Base-by-base conservation (phyloP, 1,284 basidiomycete genomes). In the Lignosus rhinocerotis region DNA sequence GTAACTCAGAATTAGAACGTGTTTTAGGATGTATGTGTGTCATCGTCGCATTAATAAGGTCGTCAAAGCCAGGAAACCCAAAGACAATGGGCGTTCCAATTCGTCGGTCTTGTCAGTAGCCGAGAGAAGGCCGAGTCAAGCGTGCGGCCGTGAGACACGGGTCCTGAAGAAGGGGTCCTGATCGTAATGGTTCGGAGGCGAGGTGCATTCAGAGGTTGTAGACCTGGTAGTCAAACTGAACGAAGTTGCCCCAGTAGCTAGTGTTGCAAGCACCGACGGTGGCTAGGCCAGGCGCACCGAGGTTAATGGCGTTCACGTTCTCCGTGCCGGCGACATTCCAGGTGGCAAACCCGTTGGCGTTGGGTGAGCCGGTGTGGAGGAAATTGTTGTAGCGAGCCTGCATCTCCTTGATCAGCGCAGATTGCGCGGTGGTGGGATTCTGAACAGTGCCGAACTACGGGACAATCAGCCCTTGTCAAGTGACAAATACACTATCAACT, bases 151-250 rank as follows among this genome's bases (percentile, higher is more conserved):
- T 5, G 25, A 56, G 36, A 16, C 5, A 4, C 7, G 17, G n/a
- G n/a, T 14, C 12, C 9, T n/a, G 41, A 2, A 31, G 34, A 17
- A 21, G 34, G 34, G 34, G 34, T 10, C 11, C 11, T 10, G 34
- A 16, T 16, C 11, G 34, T 10, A 16, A 11, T 36, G 11, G 36
- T 39, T 39, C 11, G 36, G 3, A 8, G 43, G 6, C 50, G 39
- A 36, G 21, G 34, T 14, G 42, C 21, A 32, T 48, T 59, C 62
- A 86, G 61, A 83, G 77, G 65, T 74, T 69, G 70, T 78, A 88
- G 56, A 84, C 73, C 70, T 91, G 88, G 72, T 90, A 91, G 73
- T 90, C 88, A 66, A 84, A 91, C 50, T 75, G 74, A n/a, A 86
- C 80, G 19, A 69, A 71, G 16, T 71, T 65, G 32, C 88, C 88